These are phyloP conservation scores for Ploettnerulaceae sp. DNA, from an alignment of 2,329 filamentous ascomycete genomes.

Conservation along the genomic window DNA sequence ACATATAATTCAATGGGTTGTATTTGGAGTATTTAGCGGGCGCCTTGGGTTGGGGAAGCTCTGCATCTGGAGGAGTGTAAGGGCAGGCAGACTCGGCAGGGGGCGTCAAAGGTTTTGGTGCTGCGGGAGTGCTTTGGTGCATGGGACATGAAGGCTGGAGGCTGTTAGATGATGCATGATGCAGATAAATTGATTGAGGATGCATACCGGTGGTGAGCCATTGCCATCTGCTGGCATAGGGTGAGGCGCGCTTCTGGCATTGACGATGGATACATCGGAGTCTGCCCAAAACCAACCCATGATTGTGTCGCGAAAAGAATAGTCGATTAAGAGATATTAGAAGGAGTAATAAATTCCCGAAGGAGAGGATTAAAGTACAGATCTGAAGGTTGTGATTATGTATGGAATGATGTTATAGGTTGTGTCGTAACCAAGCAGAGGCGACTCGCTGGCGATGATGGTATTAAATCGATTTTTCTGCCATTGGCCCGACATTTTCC, in stretches of 20 bases:
- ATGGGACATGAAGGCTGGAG: constrained; percentile 63
- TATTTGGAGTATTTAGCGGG: constrained; percentile 57
- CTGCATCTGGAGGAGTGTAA: constrained; percentile 31
- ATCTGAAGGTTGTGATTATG: too few species aligned
- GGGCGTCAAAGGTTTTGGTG: constrained; percentile 27
- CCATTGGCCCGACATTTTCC: too few species aligned
- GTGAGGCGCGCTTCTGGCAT: constrained; percentile 24
- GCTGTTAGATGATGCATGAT: constrained; percentile 13
- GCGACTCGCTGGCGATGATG: too few species aligned
- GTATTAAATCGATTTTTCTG: too few species aligned
- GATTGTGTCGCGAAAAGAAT: neutral
- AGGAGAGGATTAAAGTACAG: too few species aligned
- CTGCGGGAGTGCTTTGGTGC: constrained; percentile 45
- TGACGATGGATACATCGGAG: constrained; percentile 22
- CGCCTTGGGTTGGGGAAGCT: constrained; percentile 25
- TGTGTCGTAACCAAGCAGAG: too few species aligned
- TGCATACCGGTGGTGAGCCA: constrained; percentile 28
- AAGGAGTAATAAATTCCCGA: too few species aligned
- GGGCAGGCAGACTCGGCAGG: constrained; percentile 33
- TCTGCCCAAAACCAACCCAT: constrained; percentile 35
- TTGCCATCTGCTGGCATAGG: constrained; percentile 21
- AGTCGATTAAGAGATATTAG: neutral
- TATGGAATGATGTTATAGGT: too few species aligned
- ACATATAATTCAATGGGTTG: constrained; percentile 94
- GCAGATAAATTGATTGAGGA: neutral